A percentile compares a stretch with the other conserved stretches of the same genome.
Conservation (phyloP, 495 filamentous ascomycete genomes). For the Lasiosphaeria hispida region DNA sequence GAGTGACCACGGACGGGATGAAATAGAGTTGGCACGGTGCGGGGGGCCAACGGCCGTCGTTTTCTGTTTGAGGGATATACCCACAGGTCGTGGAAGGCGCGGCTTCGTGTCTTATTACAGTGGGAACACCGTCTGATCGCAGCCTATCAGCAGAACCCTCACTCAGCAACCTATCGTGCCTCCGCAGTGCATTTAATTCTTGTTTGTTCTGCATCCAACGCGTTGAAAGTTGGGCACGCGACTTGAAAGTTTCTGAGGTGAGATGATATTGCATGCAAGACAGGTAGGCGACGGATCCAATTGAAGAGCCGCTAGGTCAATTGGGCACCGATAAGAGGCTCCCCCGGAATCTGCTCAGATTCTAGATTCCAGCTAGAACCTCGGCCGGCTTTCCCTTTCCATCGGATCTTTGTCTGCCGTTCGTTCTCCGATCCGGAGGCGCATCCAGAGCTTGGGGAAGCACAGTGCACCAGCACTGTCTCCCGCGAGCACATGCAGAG, state of each 20-base stretch:
- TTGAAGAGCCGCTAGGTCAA: not conserved
- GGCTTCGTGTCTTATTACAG: not conserved
- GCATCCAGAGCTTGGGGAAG: not conserved
- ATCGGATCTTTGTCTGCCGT: not conserved
- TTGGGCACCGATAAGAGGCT: not conserved
- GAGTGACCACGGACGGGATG: not conserved
- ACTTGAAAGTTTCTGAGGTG: too few relatives aligned
- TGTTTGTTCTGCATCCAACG: too few relatives aligned
- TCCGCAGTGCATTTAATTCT: too few relatives aligned
- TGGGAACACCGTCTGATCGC: not conserved
- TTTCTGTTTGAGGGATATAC: not conserved
- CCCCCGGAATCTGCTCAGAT: not conserved
- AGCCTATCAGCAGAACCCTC: too few relatives aligned
- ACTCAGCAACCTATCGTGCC: too few relatives aligned
- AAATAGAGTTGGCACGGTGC: conserved; percentile 15
- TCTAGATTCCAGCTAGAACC: not conserved
- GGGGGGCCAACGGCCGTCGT: not conserved
- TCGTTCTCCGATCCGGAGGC: not conserved
- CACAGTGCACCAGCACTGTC: conserved; percentile 3
- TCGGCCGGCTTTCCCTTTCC: not conserved
- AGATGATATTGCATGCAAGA: not conserved
- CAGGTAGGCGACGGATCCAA: not conserved
- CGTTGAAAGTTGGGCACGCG: too few relatives aligned
- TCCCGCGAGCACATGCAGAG: not conserved
- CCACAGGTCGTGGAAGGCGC: not conserved